Conservation (phyloP, 2,329 filamentous ascomycete species). For the Domatiomyces globalis region DNA sequence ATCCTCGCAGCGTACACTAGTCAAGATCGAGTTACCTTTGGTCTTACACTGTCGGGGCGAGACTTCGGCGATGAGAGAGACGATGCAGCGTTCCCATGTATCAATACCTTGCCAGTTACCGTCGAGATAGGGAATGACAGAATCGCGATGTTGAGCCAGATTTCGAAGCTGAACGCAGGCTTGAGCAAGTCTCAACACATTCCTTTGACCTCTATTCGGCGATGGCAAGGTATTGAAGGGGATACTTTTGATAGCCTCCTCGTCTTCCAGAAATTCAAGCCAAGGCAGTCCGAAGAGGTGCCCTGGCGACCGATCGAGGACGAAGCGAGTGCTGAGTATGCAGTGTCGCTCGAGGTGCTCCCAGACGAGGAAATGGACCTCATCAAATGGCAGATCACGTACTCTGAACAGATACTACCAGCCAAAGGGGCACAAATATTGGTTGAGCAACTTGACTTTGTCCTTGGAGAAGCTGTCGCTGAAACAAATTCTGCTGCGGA, state of each 20-base stretch:
- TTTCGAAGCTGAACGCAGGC: slow-evolving; percentile 51
- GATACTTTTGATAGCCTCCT: slow-evolving; percentile 73
- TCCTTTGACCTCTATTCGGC: slow-evolving; percentile 57
- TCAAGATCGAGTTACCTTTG: slow-evolving; percentile 60
- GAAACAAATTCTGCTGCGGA: not conserved
- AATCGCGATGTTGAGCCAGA: slow-evolving; percentile 41
- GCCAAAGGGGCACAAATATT: slow-evolving; percentile 51
- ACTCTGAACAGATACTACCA: slow-evolving; percentile 51
- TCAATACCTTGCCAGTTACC: slow-evolving; percentile 64
- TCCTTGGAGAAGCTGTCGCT: slow-evolving; percentile 10
- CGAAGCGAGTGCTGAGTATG: slow-evolving; percentile 45
- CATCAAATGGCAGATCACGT: slow-evolving; percentile 53
- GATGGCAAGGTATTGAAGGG: slow-evolving; percentile 50
- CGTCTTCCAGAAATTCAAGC: slow-evolving; percentile 55
- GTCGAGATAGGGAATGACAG: slow-evolving; percentile 44
- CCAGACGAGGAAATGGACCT: slow-evolving; percentile 30
- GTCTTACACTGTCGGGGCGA: slow-evolving; percentile 65
- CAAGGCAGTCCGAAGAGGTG: slow-evolving; percentile 11
- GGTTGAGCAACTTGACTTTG: slow-evolving; percentile 29
- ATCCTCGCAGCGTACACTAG: slow-evolving; percentile 64
- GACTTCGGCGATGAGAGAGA: slow-evolving; percentile 44
- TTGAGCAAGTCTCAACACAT: slow-evolving; percentile 58
- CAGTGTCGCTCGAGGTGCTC: slow-evolving; percentile 67
- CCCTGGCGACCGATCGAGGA: slow-evolving; percentile 53
- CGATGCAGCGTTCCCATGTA: slow-evolving; percentile 55